These are phyloP conservation scores for Dimocarpus longan DNA, from an alignment of 345 rosid genomes.

Conservation along the genomic window DNA sequence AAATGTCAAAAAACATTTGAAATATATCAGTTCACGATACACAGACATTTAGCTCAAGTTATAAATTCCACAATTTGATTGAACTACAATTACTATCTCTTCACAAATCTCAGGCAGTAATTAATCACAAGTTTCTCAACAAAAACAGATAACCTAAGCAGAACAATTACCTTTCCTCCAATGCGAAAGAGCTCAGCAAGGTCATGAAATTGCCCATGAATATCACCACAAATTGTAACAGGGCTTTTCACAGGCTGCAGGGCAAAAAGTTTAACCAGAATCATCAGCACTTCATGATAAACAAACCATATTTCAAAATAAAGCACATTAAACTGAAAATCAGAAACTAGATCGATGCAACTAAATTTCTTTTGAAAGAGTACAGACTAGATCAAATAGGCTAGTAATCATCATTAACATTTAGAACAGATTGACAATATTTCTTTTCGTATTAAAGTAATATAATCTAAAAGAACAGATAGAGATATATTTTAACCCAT, in stretches of 20 bases:
- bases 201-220: slow-evolving; percentile 97
- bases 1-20: too few species aligned
- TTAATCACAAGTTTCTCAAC: neutral
- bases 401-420: neutral
- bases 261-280: neutral
- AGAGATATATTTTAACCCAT: neutral
- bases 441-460: neutral
- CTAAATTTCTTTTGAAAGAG: neutral
- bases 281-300: slow-evolving; percentile 2
- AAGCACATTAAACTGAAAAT: neutral
- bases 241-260: slow-evolving; percentile 93
- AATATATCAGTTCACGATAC: neutral
- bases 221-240: slow-evolving; percentile 95
- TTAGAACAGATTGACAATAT: neutral
- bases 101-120: neutral
- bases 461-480: too few species aligned
- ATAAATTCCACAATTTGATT: neutral
- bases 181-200: slow-evolving; percentile 98
- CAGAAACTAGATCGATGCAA: neutral
- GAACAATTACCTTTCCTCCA: slow-evolving; percentile 79
- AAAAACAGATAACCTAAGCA: slow-evolving; percentile 1
- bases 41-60: neutral
- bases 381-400: neutral
- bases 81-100: neutral
- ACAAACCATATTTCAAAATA: neutral